phyloP scores from a whole-genome alignment of 2,329 filamentous ascomycete species.

The Botryotinia convoluta region DNA sequence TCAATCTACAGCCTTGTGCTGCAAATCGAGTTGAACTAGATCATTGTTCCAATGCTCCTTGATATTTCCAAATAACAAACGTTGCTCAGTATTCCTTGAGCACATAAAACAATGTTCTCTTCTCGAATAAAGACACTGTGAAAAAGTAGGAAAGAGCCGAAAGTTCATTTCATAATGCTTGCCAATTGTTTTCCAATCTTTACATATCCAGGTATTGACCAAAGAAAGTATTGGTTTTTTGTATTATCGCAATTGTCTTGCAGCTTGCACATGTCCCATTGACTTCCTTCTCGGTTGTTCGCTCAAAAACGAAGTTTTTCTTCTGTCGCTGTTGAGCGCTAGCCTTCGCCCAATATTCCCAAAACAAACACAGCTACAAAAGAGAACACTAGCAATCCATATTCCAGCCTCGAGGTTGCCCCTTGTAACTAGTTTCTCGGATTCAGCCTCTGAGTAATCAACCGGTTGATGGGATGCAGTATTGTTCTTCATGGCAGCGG shows the following conservation, averaged over 20 bases:
- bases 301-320: not conserved
- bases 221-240: not conserved
- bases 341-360: constrained; percentile 88
- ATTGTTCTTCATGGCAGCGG: constrained; percentile 34
- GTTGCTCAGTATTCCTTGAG: not conserved
- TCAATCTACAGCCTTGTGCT: not conserved
- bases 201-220: constrained; percentile 5
- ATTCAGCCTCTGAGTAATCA: constrained; percentile 18
- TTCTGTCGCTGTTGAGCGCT: constrained; percentile 41
- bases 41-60: not conserved
- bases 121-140: not conserved
- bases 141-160: not conserved
- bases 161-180: not conserved
- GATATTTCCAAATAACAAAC: not conserved
- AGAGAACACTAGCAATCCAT: constrained; percentile 91
- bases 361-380: constrained; percentile 93
- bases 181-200: not conserved
- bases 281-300: constrained; percentile 13
- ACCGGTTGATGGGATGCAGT: constrained; percentile 22
- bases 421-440: constrained; percentile 56
- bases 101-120: not conserved
- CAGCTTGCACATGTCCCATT: constrained; percentile 15
- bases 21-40: not conserved
- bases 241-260: constrained; percentile 11
- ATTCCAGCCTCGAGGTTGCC: constrained; percentile 70